A percentile compares a stretch with the other conserved stretches of the same genome.
Conservation (phyloP, 306 rosid genomes). For the Dryas alaskensis region DNA sequence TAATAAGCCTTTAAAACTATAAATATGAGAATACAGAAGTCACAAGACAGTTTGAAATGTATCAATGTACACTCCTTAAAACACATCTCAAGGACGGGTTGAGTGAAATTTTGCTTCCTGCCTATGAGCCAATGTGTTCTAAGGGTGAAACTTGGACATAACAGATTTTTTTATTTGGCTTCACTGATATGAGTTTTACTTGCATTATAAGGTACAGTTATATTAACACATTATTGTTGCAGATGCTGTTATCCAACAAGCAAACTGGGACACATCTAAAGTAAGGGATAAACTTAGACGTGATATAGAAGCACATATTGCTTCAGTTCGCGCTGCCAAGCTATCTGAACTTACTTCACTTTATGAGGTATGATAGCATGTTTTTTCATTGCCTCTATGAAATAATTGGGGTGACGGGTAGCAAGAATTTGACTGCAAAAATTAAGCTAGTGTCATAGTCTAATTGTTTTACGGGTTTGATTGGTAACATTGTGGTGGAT, state of each 20-base stretch:
- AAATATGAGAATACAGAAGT: neutral
- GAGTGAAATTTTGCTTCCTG: slow-evolving; percentile 14
- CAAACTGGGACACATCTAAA: slow-evolving; percentile 83
- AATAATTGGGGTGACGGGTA: slow-evolving; percentile 7
- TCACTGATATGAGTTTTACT: slow-evolving; percentile 11
- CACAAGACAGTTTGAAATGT: neutral
- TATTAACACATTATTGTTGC: slow-evolving; percentile 41
- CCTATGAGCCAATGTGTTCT: neutral
- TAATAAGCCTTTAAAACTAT: neutral
- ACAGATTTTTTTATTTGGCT: slow-evolving; percentile 9
- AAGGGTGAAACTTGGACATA: slow-evolving; percentile 17
- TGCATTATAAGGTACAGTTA: slow-evolving; percentile 15
- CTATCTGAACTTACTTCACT: slow-evolving; percentile 66
- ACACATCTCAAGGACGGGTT: neutral
- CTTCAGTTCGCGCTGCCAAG: slow-evolving; percentile 63
- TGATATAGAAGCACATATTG: slow-evolving; percentile 80
- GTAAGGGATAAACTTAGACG: slow-evolving; percentile 82
- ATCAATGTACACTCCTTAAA: slow-evolving; percentile 7
- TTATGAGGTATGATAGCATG: slow-evolving; percentile 56
- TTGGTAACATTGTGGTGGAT: neutral
- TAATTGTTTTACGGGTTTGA: neutral
- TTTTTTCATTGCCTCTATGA: slow-evolving; percentile 11
- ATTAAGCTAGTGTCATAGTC: neutral
- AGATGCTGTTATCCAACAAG: slow-evolving; percentile 75
- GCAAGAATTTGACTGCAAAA: neutral